phyloP scores from a whole-genome alignment of 805 yeast genomes.

The Wickerhamiella hasegawae region DNA sequence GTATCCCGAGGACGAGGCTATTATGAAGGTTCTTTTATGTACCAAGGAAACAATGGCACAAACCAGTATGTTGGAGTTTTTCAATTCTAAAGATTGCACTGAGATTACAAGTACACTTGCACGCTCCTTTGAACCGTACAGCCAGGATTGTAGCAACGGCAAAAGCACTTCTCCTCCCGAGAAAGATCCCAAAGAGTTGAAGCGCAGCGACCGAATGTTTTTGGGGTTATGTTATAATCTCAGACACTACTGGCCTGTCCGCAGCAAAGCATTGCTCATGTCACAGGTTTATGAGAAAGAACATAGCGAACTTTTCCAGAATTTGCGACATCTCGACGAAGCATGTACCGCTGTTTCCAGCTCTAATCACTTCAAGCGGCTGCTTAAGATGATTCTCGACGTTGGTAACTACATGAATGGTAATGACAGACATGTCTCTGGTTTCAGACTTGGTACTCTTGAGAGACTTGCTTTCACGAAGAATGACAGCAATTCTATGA shows the following conservation, averaged over 20 bases:
- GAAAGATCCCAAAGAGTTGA: constrained; percentile 60
- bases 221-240: constrained; percentile 71
- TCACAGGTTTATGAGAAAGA: constrained; percentile 62
- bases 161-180: constrained; percentile 29
- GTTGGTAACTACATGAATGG: constrained; percentile 97
- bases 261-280: constrained; percentile 69
- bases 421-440: constrained; percentile 76
- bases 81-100: constrained; percentile 55
- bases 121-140: constrained; percentile 64
- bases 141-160: constrained; percentile 32
- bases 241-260: constrained; percentile 79
- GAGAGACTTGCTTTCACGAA: constrained; percentile 82
- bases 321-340: constrained; percentile 52
- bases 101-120: constrained; percentile 60
- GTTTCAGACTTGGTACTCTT: constrained; percentile 79
- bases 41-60: constrained; percentile 54
- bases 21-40: constrained; percentile 59
- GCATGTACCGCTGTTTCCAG: constrained; percentile 53
- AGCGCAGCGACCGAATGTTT: constrained; percentile 74
- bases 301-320: constrained; percentile 49
- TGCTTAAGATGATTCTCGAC: constrained; percentile 70
- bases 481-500: constrained; percentile 73
- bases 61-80: constrained; percentile 66
- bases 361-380: constrained; percentile 51
- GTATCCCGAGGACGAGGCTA: constrained; percentile 46